Evolutionary conservation across 495 filamentous ascomycete species (phyloP).

Genomic region (Trichoderma gamsii): DNA sequence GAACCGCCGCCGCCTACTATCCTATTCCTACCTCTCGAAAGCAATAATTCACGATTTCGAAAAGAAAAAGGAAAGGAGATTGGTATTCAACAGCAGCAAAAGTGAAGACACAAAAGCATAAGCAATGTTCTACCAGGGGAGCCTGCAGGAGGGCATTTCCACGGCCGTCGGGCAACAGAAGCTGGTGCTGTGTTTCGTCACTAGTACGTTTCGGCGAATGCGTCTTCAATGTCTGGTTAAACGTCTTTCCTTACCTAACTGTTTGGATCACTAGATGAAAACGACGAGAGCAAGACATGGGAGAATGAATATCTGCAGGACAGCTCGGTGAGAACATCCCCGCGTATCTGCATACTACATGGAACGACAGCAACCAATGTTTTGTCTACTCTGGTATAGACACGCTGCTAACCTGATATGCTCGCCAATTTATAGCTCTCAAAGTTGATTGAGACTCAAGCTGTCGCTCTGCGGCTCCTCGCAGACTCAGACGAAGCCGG

Average conservation of each 20-base stretch:
- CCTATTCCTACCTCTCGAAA: not conserved
- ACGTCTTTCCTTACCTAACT: constrained; percentile 17
- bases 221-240: not conserved
- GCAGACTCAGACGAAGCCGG: constrained; percentile 71
- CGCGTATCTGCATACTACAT: not conserved
- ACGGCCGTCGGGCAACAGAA: constrained; percentile 58
- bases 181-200: constrained; percentile 43
- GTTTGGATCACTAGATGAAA: constrained; percentile 45
- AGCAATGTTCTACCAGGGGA: constrained; percentile 75
- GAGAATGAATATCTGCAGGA: constrained; percentile 66
- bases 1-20: not conserved
- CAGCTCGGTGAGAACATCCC: constrained; percentile 42
- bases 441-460: constrained; percentile 46
- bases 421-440: constrained; percentile 31
- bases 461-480: constrained; percentile 61
- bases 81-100: not conserved
- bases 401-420: not conserved
- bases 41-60: not conserved
- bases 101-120: not conserved
- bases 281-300: constrained; percentile 62
- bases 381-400: no score
- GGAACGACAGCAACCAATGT: not conserved
- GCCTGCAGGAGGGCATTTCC: constrained; percentile 70
- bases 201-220: constrained; percentile 31
- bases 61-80: not conserved